phyloP scores from a whole-genome alignment of 352 stramenopile species.

The Globisporangium cederbergense region DNA sequence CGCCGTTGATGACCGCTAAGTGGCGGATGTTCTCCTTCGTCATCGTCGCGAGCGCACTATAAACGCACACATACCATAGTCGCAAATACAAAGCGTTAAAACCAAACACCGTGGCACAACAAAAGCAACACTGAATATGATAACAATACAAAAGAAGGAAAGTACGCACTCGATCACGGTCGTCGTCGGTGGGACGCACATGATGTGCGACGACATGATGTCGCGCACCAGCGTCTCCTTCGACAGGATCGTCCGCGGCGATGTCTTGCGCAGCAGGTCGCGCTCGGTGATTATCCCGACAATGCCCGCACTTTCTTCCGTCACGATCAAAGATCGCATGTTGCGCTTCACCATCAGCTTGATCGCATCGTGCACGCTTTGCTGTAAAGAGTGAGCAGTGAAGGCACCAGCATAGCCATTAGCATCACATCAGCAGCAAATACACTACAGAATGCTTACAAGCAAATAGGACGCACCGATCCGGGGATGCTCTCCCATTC shows the following conservation, averaged over 20 bases:
- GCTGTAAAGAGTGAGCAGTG: constrained; percentile 25
- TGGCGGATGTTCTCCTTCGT: constrained; percentile 86
- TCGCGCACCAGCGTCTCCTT: constrained; percentile 63
- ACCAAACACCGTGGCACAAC: background rate
- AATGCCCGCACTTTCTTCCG: constrained; percentile 62
- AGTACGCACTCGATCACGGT: constrained; percentile 75
- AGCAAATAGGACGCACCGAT: constrained; percentile 29
- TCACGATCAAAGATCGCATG: constrained; percentile 81
- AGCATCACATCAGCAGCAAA: background rate
- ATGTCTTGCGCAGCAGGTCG: constrained; percentile 78
- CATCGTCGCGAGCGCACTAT: constrained; percentile 77
- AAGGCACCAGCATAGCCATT: background rate
- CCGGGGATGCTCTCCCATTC: constrained; percentile 74
- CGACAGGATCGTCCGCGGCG: constrained; percentile 37
- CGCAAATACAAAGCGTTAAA: background rate
- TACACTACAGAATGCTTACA: no score
- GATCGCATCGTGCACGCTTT: constrained; percentile 74
- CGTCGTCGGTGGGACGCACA: constrained; percentile 77
- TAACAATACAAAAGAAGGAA: background rate
- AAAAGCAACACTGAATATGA: background rate
- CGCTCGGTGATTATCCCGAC: constrained; percentile 84
- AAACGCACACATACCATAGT: background rate
- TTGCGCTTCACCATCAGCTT: constrained; percentile 76
- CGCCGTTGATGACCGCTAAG: constrained; percentile 75
- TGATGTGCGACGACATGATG: constrained; percentile 85